phyloP scores from a whole-genome alignment of 805 yeast genomes.

The Starmerella vitae region DNA sequence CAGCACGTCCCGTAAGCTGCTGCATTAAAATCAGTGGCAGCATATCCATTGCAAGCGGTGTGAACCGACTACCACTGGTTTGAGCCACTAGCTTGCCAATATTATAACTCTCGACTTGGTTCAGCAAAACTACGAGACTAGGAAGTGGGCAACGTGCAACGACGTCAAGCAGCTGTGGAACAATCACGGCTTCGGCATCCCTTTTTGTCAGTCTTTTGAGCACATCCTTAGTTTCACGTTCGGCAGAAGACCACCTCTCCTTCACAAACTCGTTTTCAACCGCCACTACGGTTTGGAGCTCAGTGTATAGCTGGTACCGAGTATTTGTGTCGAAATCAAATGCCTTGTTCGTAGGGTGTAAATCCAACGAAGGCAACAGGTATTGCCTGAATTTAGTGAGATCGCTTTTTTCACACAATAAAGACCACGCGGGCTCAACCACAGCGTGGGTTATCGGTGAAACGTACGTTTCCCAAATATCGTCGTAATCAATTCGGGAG shows the following conservation, averaged over 20 bases:
- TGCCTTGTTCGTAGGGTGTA: not conserved
- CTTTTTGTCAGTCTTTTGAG: slow-evolving; percentile 14
- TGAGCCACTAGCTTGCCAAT: slow-evolving; percentile 16
- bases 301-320: slow-evolving; percentile 13
- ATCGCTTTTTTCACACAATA: not conserved
- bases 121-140: slow-evolving; percentile 12
- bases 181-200: slow-evolving; percentile 11
- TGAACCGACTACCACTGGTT: not conserved
- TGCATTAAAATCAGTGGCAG: slow-evolving; percentile 16
- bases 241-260: slow-evolving; percentile 11
- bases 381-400: slow-evolving; percentile 8
- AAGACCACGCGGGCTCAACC: slow-evolving; percentile 7
- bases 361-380: slow-evolving; percentile 16
- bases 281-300: slow-evolving; percentile 9
- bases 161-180: slow-evolving; percentile 12
- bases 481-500: not conserved
- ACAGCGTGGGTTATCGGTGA: slow-evolving; percentile 4
- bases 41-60: slow-evolving; percentile 16
- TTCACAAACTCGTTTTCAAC: slow-evolving; percentile 10
- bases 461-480: not conserved
- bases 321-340: not conserved
- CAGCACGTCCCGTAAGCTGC: slow-evolving; percentile 14
- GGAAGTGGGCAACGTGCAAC: slow-evolving; percentile 16
- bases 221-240: slow-evolving; percentile 14
- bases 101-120: slow-evolving; percentile 19